phyloP scores from a whole-genome alignment of 164 flowering plant genomes.

The Pachysandra terminalis region DNA sequence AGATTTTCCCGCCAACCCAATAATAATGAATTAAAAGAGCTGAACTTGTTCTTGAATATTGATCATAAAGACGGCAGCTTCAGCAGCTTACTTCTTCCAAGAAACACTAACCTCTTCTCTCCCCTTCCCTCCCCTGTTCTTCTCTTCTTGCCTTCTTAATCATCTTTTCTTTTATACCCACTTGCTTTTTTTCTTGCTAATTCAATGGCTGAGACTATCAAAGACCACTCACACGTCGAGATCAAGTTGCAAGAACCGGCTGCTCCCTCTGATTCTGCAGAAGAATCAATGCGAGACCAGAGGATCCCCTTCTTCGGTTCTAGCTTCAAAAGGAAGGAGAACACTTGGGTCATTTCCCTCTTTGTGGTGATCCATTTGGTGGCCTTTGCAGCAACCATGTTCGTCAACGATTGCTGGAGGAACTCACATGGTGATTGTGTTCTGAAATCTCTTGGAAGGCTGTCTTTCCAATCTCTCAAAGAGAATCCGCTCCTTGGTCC shows the following conservation, averaged over 20 bases:
- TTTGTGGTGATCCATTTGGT: slow-evolving; percentile 54
- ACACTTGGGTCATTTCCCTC: slow-evolving; percentile 63
- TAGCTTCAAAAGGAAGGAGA: slow-evolving; percentile 28
- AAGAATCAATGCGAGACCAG: not conserved
- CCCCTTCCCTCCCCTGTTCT: not conserved
- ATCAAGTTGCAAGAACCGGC: slow-evolving; percentile 20
- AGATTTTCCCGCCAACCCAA: too few relatives aligned
- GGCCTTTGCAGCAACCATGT: slow-evolving; percentile 56
- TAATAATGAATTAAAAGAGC: too few relatives aligned
- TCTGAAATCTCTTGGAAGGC: slow-evolving; percentile 41
- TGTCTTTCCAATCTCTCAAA: slow-evolving; percentile 70
- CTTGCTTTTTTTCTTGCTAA: slow-evolving; percentile 1
- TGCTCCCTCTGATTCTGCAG: slow-evolving; percentile 6
- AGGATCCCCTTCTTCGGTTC: slow-evolving; percentile 38
- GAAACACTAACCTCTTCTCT: slow-evolving; percentile 1
- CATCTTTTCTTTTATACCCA: not conserved
- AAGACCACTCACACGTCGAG: slow-evolving; percentile 18
- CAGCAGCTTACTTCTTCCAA: too few relatives aligned
- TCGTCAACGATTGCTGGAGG: slow-evolving; percentile 54
- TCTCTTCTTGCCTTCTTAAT: not conserved
- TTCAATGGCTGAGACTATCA: slow-evolving; percentile 21
- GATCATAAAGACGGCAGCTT: too few relatives aligned
- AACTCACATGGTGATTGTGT: slow-evolving; percentile 48
- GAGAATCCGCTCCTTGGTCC: slow-evolving; percentile 90
- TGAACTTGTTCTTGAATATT: too few relatives aligned